Conservation (phyloP, 768 basidiomycete genomes). For the Trametes cingulata region DNA sequence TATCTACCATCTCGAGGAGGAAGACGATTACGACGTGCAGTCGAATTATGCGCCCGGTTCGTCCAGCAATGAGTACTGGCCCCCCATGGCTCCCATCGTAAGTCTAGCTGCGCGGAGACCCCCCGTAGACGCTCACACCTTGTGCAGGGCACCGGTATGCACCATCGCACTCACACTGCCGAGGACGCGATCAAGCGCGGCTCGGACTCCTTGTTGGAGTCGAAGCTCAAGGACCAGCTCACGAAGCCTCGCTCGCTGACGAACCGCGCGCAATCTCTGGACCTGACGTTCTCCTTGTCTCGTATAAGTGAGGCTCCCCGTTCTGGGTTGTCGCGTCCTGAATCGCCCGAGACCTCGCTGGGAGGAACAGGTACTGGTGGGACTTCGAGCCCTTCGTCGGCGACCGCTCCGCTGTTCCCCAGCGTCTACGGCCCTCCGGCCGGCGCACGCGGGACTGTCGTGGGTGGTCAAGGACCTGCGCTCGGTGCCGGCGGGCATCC, state of each 20-base stretch:
- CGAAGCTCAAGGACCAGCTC: constrained; percentile 77
- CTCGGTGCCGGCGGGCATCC: constrained; percentile 25
- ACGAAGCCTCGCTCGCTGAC: constrained; percentile 79
- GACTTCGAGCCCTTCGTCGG: constrained; percentile 78
- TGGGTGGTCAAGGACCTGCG: constrained; percentile 30
- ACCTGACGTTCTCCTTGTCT: constrained; percentile 82
- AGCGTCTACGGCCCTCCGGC: constrained; percentile 71
- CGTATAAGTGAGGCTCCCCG: constrained; percentile 69
- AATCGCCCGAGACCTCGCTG: constrained; percentile 77
- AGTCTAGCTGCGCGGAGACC: constrained; percentile 34
- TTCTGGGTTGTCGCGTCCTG: constrained; percentile 63
- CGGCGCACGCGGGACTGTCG: constrained; percentile 29
- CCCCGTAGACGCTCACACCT: constrained; percentile 2
- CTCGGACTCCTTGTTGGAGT: constrained; percentile 80
- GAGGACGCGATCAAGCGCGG: constrained; percentile 82
- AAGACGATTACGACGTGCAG: constrained; percentile 53
- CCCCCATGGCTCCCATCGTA: constrained; percentile 75
- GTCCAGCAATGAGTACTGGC: constrained; percentile 67
- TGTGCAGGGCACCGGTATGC: constrained; percentile 64
- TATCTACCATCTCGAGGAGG: constrained; percentile 77
- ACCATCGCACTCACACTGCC: constrained; percentile 64
- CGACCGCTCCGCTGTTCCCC: constrained; percentile 78
- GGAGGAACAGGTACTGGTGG: constrained; percentile 59
- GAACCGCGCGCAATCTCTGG: constrained; percentile 88
- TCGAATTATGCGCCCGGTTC: constrained; percentile 56